Percentiles rank a stretch among this genome's conserved stretches.
phyloP scores from a whole-genome alignment of 306 rosid species.

The Gastrolobium villosum region DNA sequence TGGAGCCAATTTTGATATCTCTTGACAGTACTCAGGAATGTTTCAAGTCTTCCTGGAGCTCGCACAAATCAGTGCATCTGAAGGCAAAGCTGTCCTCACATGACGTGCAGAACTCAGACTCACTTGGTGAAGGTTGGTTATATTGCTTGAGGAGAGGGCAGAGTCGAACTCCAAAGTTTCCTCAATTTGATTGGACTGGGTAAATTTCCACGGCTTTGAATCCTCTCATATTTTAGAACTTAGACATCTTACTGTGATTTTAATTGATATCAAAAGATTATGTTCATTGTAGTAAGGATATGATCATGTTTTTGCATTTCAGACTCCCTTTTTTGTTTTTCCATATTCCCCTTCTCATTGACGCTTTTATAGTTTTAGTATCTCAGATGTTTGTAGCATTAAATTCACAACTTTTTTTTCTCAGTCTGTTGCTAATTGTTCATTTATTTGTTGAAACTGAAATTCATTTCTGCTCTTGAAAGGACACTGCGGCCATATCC shows the following conservation, averaged over 20 bases:
- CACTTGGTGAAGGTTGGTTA: slow-evolving; percentile 73
- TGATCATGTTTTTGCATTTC: slow-evolving; percentile 26
- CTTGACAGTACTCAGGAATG: slow-evolving; percentile 93
- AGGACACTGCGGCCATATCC: slow-evolving; percentile 89
- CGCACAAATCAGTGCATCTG: slow-evolving; percentile 85
- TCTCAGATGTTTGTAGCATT: neutral
- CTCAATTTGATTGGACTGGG: slow-evolving; percentile 98
- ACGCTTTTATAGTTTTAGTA: neutral
- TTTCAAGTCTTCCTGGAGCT: slow-evolving; percentile 94
- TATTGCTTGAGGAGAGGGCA: slow-evolving; percentile 89
- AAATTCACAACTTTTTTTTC: neutral
- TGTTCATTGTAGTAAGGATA: slow-evolving; percentile 19
- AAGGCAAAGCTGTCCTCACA: slow-evolving; percentile 64
- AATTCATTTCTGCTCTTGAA: slow-evolving; percentile 47
- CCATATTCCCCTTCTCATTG: neutral
- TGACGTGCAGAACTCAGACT: slow-evolving; percentile 59
- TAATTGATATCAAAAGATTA: slow-evolving; percentile 8
- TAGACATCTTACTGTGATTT: slow-evolving; percentile 13
- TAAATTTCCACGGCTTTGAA: slow-evolving; percentile 46
- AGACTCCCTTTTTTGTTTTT: neutral
- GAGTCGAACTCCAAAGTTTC: slow-evolving; percentile 80
- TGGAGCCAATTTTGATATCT: slow-evolving; percentile 47
- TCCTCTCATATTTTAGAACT: slow-evolving; percentile 11
- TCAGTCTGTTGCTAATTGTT: neutral
- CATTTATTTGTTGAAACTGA: slow-evolving; percentile 31